A percentile compares a stretch with the other conserved stretches of the same genome.
Evolutionary conservation across 2,329 filamentous ascomycete species (phyloP).

Genomic region (Ceratocystis destructans): DNA sequence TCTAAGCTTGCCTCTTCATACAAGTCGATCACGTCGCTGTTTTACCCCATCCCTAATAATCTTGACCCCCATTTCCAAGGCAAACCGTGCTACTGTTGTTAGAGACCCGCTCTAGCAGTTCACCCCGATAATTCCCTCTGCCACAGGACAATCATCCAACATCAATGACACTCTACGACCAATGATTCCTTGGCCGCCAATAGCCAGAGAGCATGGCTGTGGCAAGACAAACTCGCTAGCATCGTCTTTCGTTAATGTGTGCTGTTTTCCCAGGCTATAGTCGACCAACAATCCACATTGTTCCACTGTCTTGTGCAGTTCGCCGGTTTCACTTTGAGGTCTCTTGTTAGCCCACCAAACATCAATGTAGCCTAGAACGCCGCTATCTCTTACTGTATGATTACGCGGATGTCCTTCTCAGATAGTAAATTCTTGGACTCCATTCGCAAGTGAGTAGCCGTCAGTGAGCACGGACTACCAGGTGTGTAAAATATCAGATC

Average conservation of each 20-base stretch:
- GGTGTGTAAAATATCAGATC: constrained; percentile 34
- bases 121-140: constrained; percentile 39
- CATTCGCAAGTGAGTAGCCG: constrained; percentile 33
- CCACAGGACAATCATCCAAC: constrained; percentile 25
- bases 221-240: constrained; percentile 23
- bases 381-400: constrained; percentile 32
- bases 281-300: constrained; percentile 28
- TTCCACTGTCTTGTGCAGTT: constrained; percentile 28
- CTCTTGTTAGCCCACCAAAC: background rate
- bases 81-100: background rate
- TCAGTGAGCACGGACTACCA: constrained; percentile 27
- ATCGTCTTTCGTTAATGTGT: background rate
- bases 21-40: background rate
- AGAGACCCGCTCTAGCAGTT: constrained; percentile 24
- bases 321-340: constrained; percentile 12
- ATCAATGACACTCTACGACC: constrained; percentile 35
- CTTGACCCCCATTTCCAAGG: background rate
- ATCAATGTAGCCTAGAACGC: background rate
- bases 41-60: background rate
- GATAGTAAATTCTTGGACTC: constrained; percentile 24
- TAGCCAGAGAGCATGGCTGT: constrained; percentile 31
- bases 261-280: constrained; percentile 1
- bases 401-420: constrained; percentile 25
- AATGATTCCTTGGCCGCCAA: constrained; percentile 36
- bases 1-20: too few species aligned